phyloP scores from a whole-genome alignment of 2,329 filamentous ascomycete species.

The Venturia asperata region DNA sequence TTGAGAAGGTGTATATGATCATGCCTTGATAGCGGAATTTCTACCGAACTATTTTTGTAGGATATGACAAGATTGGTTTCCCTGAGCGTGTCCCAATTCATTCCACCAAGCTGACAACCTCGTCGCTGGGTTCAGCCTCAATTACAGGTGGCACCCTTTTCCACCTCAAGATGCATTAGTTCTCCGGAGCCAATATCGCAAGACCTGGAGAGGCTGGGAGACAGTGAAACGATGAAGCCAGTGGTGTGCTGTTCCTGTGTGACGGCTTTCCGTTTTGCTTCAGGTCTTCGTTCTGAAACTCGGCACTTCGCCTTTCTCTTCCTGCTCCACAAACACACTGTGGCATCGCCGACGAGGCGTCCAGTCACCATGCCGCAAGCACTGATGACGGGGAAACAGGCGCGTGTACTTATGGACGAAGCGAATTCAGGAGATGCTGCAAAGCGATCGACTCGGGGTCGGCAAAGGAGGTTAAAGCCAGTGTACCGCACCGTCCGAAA shows the following conservation, averaged over 20 bases:
- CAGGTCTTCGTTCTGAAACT: background rate
- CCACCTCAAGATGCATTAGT: background rate
- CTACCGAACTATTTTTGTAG: no score
- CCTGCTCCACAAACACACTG: background rate
- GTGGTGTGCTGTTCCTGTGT: background rate
- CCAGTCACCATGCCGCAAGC: background rate
- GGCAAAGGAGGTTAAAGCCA: background rate
- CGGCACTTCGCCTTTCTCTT: background rate
- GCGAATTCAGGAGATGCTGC: background rate
- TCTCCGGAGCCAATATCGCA: no score
- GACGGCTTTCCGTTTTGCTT: constrained; percentile 4
- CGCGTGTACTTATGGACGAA: background rate
- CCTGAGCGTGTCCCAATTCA: no score
- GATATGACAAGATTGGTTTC: no score
- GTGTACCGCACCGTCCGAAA: background rate
- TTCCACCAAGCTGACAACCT: no score
- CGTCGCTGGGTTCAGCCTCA: no score
- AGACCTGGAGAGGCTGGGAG: no score
- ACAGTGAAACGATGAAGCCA: no score
- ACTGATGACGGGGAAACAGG: constrained; percentile 1
- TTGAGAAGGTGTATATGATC: no score
- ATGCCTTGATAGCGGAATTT: no score
- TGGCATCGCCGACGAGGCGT: no score
- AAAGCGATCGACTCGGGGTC: background rate
- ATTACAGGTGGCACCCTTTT: no score